Base-by-base conservation (phyloP, 2,329 filamentous ascomycete species). In the Aspergillus caelatus region DNA sequence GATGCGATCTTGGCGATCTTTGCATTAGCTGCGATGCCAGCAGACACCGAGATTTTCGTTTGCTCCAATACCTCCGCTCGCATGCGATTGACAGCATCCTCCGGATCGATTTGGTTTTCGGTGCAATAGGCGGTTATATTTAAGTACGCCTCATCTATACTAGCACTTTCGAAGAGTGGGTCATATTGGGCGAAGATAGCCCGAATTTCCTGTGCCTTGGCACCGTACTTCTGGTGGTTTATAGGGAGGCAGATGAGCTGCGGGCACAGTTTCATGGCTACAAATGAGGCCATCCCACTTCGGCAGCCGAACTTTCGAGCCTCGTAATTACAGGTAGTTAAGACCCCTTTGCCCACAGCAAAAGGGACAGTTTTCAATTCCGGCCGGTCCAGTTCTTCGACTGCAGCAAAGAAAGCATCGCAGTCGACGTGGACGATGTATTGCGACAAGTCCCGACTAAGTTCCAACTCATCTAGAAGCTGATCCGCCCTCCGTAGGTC, bases 321-420 rank as follows among this genome's bases (percentile, higher is more conserved):
- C 70, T 91, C 85, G 74, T 99, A 99, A 75, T 98, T 99, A 77
- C 88, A 91, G 0, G 88, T 91, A 4, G 88, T 90, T 50, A 91
- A 75, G 2, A 91, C 88, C 9, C 88, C 88, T 70, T 86, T 86
- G 0, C 95, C 95, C 0, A 99, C 95, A 0, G 94, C 93, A 80
- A 99, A 97, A 0, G 95, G 95, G 0, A 96, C 82, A 45, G 93
- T 84, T 64, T 91, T 91, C 53, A 99, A 84, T 74, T 97, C 94
- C 0, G 94, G 95, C 1, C 90, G 85, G 71, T 92, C 90, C 3
- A 94, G 84, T 69, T 89, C 92, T 76, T 98, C 95, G 0, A 98
- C 95, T 0, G 95, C 93, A 0, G 95, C 95, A 73, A 95, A 99
- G 78, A 99, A 99, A 19, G 95, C 95, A 81, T 99, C 95, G 78